These are phyloP conservation scores for Entophlyctis helioformis DNA, from an alignment of 192 early-diverging fungal species.

Conservation along the genomic window DNA sequence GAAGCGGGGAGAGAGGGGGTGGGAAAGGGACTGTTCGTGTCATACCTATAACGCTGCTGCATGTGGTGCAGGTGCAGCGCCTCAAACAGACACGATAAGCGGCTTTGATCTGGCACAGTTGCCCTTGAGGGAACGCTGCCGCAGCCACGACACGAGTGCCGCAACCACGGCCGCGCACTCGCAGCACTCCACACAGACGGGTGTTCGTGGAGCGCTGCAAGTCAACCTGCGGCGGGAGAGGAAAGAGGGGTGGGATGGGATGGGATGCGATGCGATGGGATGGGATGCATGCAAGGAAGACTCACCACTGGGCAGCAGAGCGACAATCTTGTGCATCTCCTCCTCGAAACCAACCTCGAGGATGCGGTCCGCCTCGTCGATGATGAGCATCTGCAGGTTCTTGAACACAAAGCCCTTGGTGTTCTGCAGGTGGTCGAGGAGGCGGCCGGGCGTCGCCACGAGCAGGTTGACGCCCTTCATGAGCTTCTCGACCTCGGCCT, in stretches of 20 bases:
- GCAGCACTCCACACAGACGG: not conserved
- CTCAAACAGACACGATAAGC: constrained; percentile 15
- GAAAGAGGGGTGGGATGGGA: too few relatives aligned
- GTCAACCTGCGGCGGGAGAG: too few relatives aligned
- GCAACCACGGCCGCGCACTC: not conserved
- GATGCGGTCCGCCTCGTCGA: constrained; percentile 99
- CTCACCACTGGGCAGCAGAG: not conserved
- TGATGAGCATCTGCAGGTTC: constrained; percentile 56
- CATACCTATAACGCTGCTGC: constrained; percentile 18
- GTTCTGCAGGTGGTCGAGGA: constrained; percentile 80
- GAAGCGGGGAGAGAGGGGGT: not conserved
- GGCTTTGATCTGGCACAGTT: constrained; percentile 11
- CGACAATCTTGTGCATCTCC: constrained; percentile 90
- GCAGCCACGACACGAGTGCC: not conserved
- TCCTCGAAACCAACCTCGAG: constrained; percentile 99
- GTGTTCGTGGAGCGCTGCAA: too few relatives aligned
- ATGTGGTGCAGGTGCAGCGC: constrained; percentile 3
- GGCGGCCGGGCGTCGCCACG: constrained; percentile 85
- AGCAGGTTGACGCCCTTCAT: constrained; percentile 91
- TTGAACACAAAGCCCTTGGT: constrained; percentile 63
- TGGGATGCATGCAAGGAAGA: too few relatives aligned
- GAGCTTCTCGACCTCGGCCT: constrained; percentile 92
- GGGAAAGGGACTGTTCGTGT: constrained; percentile 3
- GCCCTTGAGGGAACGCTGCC: not conserved
- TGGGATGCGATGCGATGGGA: too few relatives aligned